Conservation (phyloP, 306 rosid genomes). For the Citrullus amarus region DNA sequence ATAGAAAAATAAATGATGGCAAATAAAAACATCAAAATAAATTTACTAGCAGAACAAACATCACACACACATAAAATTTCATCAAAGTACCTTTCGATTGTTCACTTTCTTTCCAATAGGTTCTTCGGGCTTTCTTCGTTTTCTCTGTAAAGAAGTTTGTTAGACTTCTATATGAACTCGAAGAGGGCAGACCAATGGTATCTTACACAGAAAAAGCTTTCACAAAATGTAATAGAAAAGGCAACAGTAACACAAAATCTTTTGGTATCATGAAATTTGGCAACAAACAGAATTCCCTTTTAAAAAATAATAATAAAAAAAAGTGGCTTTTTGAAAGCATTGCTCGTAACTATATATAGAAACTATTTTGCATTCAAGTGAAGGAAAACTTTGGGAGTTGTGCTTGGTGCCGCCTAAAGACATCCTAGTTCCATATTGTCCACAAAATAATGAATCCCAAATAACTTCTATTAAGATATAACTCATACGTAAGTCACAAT, state of each 20-base stretch:
- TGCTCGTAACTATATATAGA: neutral
- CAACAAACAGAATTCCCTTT: neutral
- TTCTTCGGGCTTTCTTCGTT: slow-evolving; percentile 89
- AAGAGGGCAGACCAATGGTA: slow-evolving; percentile 8
- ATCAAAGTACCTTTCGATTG: slow-evolving; percentile 52
- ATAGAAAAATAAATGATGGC: neutral
- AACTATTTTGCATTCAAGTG: neutral
- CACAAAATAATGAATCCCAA: neutral
- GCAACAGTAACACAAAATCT: neutral
- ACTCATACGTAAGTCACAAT: neutral
- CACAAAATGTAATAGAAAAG: neutral
- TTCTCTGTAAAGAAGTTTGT: slow-evolving; percentile 53
- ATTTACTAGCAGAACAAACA: neutral
- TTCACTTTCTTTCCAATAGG: slow-evolving; percentile 63
- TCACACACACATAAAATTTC: slow-evolving; percentile 2
- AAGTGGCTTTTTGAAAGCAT: neutral
- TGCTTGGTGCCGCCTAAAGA: neutral
- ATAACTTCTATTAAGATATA: neutral
- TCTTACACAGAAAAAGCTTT: neutral
- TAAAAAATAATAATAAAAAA: no score
- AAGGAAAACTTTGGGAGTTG: neutral
- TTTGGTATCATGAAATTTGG: neutral
- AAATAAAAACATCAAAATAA: neutral
- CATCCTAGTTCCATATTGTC: neutral
- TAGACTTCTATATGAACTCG: slow-evolving; percentile 15